Percentiles rank a stretch among this genome's conserved stretches.
Evolutionary conservation across 2,329 filamentous ascomycete species (phyloP).

Genomic region (Blastomyces silverae): DNA sequence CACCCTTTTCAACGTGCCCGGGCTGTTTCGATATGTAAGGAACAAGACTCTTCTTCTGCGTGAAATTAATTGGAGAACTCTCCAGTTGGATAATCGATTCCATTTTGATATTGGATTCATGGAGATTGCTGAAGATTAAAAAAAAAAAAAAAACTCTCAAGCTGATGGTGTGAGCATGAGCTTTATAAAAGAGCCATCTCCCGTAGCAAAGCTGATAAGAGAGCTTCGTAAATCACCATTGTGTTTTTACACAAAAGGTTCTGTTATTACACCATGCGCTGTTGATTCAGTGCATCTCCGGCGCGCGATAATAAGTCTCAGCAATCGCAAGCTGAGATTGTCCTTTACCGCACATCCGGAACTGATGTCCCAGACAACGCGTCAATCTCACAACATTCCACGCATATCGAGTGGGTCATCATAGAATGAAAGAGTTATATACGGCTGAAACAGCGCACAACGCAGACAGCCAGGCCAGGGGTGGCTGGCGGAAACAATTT

Average conservation of each 20-base stretch:
- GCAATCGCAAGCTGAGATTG: not conserved
- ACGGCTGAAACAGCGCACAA: not conserved
- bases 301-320: not conserved
- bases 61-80: not conserved
- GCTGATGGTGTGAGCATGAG: not conserved
- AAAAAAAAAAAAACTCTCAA: not conserved
- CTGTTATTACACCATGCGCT: not conserved
- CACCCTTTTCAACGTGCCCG: constrained; percentile 8
- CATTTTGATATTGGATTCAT: constrained; percentile 7
- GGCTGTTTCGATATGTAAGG: constrained; percentile 4
- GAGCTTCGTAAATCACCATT: not conserved
- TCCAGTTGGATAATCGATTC: constrained; percentile 8
- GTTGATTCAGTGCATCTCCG: not conserved
- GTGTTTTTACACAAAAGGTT: not conserved
- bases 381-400: not conserved
- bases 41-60: constrained; percentile 4
- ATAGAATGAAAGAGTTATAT: not conserved
- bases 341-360: not conserved
- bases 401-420: not conserved
- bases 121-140: not conserved
- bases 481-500: not conserved
- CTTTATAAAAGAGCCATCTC: not conserved
- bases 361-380: not conserved
- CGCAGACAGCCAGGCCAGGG: not conserved
- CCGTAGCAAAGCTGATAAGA: not conserved